Conservation (phyloP, 495 filamentous ascomycete species). For the Cryomyces antarcticus region DNA sequence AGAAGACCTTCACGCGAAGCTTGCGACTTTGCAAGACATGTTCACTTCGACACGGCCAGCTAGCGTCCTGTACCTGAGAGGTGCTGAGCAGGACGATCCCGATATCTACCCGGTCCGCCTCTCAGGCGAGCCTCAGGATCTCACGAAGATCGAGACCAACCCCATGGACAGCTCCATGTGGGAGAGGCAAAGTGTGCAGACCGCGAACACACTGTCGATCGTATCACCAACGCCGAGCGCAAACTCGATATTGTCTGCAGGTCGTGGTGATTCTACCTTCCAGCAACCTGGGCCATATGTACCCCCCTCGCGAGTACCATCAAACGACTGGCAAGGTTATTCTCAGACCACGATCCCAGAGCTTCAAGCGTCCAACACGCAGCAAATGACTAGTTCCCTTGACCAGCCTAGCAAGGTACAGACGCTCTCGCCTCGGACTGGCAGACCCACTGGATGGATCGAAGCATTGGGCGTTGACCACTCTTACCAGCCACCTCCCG, state of each 20-base stretch:
- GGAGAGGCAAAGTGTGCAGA: constrained; percentile 33
- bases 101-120: constrained; percentile 69
- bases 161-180: constrained; percentile 33
- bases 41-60: constrained; percentile 77
- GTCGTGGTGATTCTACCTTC: constrained; percentile 16
- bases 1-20: constrained; percentile 74
- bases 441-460: constrained; percentile 56
- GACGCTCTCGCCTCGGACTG: constrained; percentile 19
- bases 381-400: constrained; percentile 21
- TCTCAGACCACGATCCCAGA: constrained; percentile 29
- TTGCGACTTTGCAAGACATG: constrained; percentile 80
- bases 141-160: constrained; percentile 32
- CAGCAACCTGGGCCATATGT: constrained; percentile 16
- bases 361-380: constrained; percentile 19
- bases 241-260: constrained; percentile 12
- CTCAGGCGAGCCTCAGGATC: constrained; percentile 41
- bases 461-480: constrained; percentile 81
- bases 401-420: constrained; percentile 34
- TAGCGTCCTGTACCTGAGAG: constrained; percentile 66
- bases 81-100: constrained; percentile 71
- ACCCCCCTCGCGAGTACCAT: constrained; percentile 13
- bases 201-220: constrained; percentile 24
- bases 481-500: constrained; percentile 59
- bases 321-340: constrained; percentile 33
- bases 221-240: constrained; percentile 21